These are phyloP conservation scores for Paracorniculantispora psalliotae DNA, from an alignment of 2,329 filamentous ascomycete genomes.

Conservation along the genomic window DNA sequence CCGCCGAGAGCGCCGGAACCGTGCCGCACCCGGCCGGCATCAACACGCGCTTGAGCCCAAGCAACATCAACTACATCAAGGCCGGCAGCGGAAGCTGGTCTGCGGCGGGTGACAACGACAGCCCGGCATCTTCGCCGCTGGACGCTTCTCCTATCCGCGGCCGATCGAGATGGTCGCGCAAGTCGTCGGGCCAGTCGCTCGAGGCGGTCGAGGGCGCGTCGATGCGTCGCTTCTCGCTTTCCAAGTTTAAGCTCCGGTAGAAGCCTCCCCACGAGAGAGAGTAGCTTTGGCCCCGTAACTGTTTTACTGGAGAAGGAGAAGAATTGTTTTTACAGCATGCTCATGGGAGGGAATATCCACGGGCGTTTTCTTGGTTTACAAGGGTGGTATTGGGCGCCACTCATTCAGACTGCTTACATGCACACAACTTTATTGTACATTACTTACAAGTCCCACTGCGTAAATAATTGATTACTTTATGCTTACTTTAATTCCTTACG, in stretches of 20 bases:
- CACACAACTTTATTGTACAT: too few relatives aligned
- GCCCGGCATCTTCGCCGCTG: too few relatives aligned
- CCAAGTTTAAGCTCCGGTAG: background rate
- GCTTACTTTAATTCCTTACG: too few relatives aligned
- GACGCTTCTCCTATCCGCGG: background rate
- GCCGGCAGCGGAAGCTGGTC: background rate
- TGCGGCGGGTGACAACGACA: background rate
- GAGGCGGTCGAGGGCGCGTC: background rate
- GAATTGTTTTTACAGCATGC: too few relatives aligned
- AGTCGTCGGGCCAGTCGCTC: background rate
- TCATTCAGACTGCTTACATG: too few relatives aligned
- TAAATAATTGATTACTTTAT: too few relatives aligned
- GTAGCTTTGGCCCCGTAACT: too few relatives aligned
- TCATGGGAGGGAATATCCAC: background rate
- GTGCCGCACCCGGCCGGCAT: background rate
- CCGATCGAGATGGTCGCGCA: conserved; percentile 1
- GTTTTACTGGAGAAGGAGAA: too few relatives aligned
- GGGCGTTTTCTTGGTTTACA: background rate
- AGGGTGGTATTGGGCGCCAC: too few relatives aligned
- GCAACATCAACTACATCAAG: conserved; percentile 4
- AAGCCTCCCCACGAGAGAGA: background rate
- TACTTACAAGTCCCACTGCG: too few relatives aligned
- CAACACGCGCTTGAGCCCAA: background rate
- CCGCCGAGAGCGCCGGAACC: too few relatives aligned
- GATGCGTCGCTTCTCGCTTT: background rate